Conservation (phyloP, 371 early-diverging fungal genomes). For the Choanephora cucurbitarum region DNA sequence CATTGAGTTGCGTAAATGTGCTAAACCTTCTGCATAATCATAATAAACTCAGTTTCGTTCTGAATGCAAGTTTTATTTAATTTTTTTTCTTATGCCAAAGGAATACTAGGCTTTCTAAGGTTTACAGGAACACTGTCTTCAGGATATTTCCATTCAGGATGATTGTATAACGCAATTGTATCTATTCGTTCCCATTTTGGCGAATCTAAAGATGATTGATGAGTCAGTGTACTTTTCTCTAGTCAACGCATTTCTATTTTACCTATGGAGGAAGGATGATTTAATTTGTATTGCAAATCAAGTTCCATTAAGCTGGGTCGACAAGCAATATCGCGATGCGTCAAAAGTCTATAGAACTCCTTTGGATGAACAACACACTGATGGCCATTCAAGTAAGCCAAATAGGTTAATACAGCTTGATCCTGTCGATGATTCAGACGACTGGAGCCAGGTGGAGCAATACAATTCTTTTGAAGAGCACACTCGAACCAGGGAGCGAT, state of each 20-base stretch:
- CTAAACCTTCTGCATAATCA: constrained; percentile 67
- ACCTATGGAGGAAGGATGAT: constrained; percentile 32
- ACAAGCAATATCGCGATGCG: constrained; percentile 32
- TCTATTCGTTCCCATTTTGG: constrained; percentile 33
- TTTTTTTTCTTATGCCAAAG: no score
- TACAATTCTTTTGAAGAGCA: constrained; percentile 52
- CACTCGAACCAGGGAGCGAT: constrained; percentile 56
- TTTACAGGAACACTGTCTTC: constrained; percentile 28
- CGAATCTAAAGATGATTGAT: constrained; percentile 18
- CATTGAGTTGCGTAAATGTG: constrained; percentile 91
- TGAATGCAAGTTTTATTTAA: no score
- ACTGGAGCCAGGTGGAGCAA: constrained; percentile 56
- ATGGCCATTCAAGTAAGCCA: constrained; percentile 35
- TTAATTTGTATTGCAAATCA: constrained; percentile 28
- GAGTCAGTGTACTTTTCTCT: no score
- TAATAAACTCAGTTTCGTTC: no score
- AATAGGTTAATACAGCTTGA: constrained; percentile 56
- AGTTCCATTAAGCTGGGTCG: constrained; percentile 23
- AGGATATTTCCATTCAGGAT: constrained; percentile 38
- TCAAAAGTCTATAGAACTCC: constrained; percentile 15
- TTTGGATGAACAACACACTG: constrained; percentile 22
- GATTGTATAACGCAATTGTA: constrained; percentile 29
- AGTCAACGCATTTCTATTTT: constrained; percentile 4
- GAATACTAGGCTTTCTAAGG: background rate
- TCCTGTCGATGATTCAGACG: constrained; percentile 61